Conservation (phyloP, 177 flowering plant genomes). For the Tripterygium wilfordii region DNA sequence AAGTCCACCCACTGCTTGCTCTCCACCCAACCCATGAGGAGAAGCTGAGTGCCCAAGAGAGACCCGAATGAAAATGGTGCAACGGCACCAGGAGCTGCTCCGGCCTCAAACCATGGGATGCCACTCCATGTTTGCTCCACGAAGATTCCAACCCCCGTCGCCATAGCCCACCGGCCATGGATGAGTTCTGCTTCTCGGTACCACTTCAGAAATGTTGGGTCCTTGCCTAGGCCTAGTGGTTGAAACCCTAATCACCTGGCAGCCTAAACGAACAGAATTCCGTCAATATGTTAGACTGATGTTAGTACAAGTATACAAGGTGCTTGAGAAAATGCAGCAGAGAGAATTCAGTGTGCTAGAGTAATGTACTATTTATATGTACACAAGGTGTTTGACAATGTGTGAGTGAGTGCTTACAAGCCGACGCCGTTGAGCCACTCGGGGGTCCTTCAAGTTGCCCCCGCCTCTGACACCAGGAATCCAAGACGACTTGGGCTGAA, state of each 20-base stretch:
- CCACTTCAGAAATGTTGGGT: conserved; percentile 96
- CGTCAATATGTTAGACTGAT: not conserved
- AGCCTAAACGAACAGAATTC: conserved; percentile 38
- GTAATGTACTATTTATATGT: too few relatives aligned
- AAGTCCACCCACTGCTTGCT: conserved; percentile 98
- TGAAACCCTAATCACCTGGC: conserved; percentile 94
- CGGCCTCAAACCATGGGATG: conserved; percentile 94
- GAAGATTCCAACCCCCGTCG: conserved; percentile 88
- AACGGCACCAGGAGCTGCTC: conserved; percentile 91
- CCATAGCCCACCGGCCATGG: conserved; percentile 99
- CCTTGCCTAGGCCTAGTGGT: conserved; percentile 95
- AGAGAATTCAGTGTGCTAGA: too few relatives aligned
- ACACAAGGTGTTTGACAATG: not conserved
- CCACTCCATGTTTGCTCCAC: conserved; percentile 98
- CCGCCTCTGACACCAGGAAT: conserved; percentile 77
- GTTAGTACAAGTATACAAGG: not conserved
- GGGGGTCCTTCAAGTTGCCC: conserved; percentile 77
- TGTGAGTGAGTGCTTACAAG: conserved; percentile 53
- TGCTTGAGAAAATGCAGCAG: not conserved
- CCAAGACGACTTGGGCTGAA: conserved; percentile 83
- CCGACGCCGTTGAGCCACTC: conserved; percentile 99
- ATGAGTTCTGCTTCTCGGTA: conserved; percentile 98
- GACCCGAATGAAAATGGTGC: conserved; percentile 96
- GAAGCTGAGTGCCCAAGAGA: conserved; percentile 88
- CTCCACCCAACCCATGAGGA: conserved; percentile 99